Base-by-base conservation (phyloP, 2,329 filamentous ascomycete genomes). In the Diplodia corticola region DNA sequence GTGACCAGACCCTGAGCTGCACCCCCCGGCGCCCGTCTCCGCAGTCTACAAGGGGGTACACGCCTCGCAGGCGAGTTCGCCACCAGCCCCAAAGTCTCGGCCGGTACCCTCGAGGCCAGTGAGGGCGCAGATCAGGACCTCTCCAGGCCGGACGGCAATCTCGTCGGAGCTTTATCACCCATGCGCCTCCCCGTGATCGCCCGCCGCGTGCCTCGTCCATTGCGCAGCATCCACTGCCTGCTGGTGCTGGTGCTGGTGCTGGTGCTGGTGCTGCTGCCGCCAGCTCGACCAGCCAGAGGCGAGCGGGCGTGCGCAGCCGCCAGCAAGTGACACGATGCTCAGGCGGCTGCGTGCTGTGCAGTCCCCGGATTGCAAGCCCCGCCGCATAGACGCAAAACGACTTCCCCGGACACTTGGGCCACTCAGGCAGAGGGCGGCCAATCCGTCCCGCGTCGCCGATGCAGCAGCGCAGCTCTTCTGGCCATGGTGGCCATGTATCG, bases 121-220 rank as follows among this genome's bases (percentile, higher is more conserved):
- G 59, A 51, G 44, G 24, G 33, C 63, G 51, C 53, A 59, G 51
- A 57, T 50, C 53, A 65, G 63, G 61, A 49, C 61, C 49, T 33
- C 30, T 33, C 30, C 30, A 33, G 30, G 7, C 5, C 30, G 7
- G 6, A 33, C 30, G 30, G 37, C 28, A 64, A 64, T 64, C 63
- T 55, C 35, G 35, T 55, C 63, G 51, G 63, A 55, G 63, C 50
- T 33, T 50, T 60, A 65, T 7, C 44, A 54, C 63, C 50, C 49
- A 51, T 54, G 63, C 50, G 50, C 50, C 50, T 49, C 46, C 63
- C 51, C 63, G 63, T 64, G 63, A 64, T 64, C 63, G 35, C 26
- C 30, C 33, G 54, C 35, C 60, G 33, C 50, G 26, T 28, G 50
- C 28, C 49, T 28, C 26, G 24, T 37, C 49, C 15, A 30, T 33